These are phyloP conservation scores for Aureobasidium mangrovei DNA, from an alignment of 2,329 filamentous ascomycete genomes.

Conservation along the genomic window DNA sequence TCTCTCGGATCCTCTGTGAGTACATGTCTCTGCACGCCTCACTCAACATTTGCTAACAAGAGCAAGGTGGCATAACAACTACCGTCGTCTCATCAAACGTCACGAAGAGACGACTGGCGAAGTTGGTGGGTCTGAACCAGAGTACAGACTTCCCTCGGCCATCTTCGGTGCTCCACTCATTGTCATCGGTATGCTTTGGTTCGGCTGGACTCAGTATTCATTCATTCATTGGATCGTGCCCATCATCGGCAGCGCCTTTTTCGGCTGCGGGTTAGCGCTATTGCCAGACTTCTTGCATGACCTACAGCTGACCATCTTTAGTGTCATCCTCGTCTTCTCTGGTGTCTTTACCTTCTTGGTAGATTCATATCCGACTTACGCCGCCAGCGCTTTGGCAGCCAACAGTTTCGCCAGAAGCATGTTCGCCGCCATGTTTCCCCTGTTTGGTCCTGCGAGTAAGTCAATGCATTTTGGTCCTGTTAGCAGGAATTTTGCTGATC, in stretches of 20 bases:
- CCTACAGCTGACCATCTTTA: background rate
- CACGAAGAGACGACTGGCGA: no score
- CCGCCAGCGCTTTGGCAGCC: slow-evolving; percentile 57
- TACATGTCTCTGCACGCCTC: no score
- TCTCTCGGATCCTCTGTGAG: no score
- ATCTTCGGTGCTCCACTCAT: no score
- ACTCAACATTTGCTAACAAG: no score
- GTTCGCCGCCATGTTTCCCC: slow-evolving; percentile 50
- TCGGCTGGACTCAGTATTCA: background rate
- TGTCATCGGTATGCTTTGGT: no score
- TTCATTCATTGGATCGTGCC: slow-evolving; percentile 10
- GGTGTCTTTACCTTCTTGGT: slow-evolving; percentile 48
- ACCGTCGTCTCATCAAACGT: no score
- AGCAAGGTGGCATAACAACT: no score
- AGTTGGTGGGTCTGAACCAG: no score
- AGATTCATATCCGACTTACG: slow-evolving; percentile 50
- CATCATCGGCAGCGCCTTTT: background rate
- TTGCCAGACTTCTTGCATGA: background rate
- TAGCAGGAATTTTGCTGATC: background rate
- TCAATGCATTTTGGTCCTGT: background rate
- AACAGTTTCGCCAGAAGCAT: slow-evolving; percentile 51
- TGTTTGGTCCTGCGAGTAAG: slow-evolving; percentile 36
- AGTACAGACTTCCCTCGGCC: no score
- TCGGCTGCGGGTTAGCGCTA: background rate
- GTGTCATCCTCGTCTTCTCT: background rate